Evolutionary conservation across 2,329 filamentous ascomycete species (phyloP), one percentile per base, ranked within the genome.

Genomic region (Sporothrix mexicana): DNA sequence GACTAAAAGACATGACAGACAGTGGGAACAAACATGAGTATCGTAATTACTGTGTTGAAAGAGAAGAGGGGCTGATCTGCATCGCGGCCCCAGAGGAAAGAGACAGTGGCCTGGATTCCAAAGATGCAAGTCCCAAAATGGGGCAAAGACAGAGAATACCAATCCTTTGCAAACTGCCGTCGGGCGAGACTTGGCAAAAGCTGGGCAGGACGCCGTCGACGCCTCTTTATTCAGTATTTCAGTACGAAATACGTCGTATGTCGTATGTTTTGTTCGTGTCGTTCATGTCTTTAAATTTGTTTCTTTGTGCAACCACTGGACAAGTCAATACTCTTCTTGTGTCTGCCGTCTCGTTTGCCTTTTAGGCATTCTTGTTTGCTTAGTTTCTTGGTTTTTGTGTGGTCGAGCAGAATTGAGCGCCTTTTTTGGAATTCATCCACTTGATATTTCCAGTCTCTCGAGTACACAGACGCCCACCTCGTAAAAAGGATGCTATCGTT

Each of bases 371-470:
- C 30, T 5, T 36, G 30, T 6, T 36, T 36, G 2, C 30, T 36
- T 5, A 2, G 7, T 3, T 36, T 36, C 30, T 36, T 36, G 30
- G 30, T 36, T 36, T 36, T 5, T 36, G 30, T 36, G 30, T 9
- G 9, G 1, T 23, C 30, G 66, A 69, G 66, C 66, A 69, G 9
- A 41, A 69, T 69, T 69, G 66, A 55, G 66, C 66, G 66, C 13
- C 66, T 69, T 69, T 69, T 69, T 15, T 20, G 30, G 64, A 10
- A 49, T 6, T 7, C 15, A 5, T 36, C 43, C 17, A 17, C 20
- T 43, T 23, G n/a, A 20, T 10, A 36, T 43, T 8, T 43, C 3
- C 6, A 43, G 30, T 36, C 30, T 36, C 5, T 36, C 30, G 30
- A 36, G 30, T 36, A 36, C 30, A 36, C 30, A 36, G 30, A 36